Evolutionary conservation across 2,329 filamentous ascomycete genomes (phyloP).

Genomic region (Aureobasidium sp.): DNA sequence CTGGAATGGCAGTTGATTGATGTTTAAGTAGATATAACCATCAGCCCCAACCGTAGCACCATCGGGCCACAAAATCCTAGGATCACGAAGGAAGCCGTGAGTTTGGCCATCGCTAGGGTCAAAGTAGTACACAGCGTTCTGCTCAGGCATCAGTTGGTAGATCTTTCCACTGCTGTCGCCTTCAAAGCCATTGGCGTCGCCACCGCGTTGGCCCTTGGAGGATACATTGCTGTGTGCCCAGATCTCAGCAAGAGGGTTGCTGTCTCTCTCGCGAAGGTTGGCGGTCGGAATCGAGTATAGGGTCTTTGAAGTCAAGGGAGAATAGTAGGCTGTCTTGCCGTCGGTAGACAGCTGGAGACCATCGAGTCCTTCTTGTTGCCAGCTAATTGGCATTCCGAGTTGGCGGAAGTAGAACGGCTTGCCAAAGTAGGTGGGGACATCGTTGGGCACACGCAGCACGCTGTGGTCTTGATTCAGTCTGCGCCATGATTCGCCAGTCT

Average conservation of each 20-base stretch:
- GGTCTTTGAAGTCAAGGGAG: constrained; percentile 32
- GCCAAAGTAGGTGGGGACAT: constrained; percentile 27
- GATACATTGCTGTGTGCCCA: constrained; percentile 39
- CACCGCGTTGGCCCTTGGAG: constrained; percentile 38
- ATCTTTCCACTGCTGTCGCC: constrained; percentile 37
- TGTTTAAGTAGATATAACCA: constrained; percentile 42
- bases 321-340: constrained; percentile 37
- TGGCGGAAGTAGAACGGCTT: constrained; percentile 24
- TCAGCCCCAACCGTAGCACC: constrained; percentile 35
- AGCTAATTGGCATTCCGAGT: constrained; percentile 21
- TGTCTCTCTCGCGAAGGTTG: constrained; percentile 27
- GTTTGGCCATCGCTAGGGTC: constrained; percentile 32
- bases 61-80: constrained; percentile 38
- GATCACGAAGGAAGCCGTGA: constrained; percentile 33
- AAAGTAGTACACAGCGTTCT: constrained; percentile 40
- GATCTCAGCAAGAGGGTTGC: constrained; percentile 30
- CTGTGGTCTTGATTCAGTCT: constrained; percentile 29
- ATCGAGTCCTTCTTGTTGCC: constrained; percentile 30
- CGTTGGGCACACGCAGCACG: constrained; percentile 25
- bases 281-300: constrained; percentile 27
- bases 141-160: constrained; percentile 40
- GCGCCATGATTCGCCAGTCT: constrained; percentile 35
- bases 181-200: constrained; percentile 39
- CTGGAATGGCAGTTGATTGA: constrained; percentile 43
- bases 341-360: constrained; percentile 39